These are phyloP conservation scores for Fusarium neocosmosporiellum DNA, from an alignment of 2,329 filamentous ascomycete species.

Conservation along the genomic window DNA sequence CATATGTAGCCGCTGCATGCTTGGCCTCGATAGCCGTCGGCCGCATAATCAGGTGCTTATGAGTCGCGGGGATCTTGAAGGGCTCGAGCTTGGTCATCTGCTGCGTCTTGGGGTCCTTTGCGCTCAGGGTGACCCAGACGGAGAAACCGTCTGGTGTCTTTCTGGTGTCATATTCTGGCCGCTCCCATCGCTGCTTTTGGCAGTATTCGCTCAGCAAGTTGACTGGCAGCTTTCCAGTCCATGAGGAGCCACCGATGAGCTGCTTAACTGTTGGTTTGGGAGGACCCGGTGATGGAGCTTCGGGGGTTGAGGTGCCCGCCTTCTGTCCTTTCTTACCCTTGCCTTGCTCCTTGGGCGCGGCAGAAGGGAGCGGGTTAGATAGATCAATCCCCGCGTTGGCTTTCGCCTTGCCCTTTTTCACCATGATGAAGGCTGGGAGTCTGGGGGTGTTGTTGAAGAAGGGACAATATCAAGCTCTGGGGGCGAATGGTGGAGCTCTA, in stretches of 20 bases:
- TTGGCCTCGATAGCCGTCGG: conserved; percentile 88
- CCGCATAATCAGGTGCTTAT: conserved; percentile 80
- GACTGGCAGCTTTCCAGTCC: conserved; percentile 96
- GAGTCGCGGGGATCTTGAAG: conserved; percentile 81
- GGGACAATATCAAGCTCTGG: conserved; percentile 14
- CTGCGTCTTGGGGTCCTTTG: conserved; percentile 83
- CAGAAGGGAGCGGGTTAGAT: conserved; percentile 48
- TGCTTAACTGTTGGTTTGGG: conserved; percentile 77
- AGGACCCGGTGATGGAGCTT: conserved; percentile 54
- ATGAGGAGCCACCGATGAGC: conserved; percentile 92
- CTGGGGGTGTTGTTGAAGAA: conserved; percentile 14
- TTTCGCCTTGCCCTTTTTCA: conserved; percentile 66
- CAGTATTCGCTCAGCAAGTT: conserved; percentile 95
- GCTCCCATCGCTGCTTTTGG: conserved; percentile 95
- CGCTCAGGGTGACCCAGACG: conserved; percentile 82
- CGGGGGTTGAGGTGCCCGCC: conserved; percentile 43
- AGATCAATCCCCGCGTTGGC: conserved; percentile 42
- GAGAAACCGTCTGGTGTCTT: conserved; percentile 80
- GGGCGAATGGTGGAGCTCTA: conserved; percentile 32
- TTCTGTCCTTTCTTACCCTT: conserved; percentile 57
- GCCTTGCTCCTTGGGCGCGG: conserved; percentile 55
- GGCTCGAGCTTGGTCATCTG: conserved; percentile 80
- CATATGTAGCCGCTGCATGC: conserved; percentile 93
- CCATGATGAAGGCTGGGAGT: conserved; percentile 51
- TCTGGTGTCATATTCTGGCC: conserved; percentile 87